A percentile compares a stretch with the other conserved stretches of the same genome.
phyloP scores from a whole-genome alignment of 306 rosid species.

The Purshia tridentata region DNA sequence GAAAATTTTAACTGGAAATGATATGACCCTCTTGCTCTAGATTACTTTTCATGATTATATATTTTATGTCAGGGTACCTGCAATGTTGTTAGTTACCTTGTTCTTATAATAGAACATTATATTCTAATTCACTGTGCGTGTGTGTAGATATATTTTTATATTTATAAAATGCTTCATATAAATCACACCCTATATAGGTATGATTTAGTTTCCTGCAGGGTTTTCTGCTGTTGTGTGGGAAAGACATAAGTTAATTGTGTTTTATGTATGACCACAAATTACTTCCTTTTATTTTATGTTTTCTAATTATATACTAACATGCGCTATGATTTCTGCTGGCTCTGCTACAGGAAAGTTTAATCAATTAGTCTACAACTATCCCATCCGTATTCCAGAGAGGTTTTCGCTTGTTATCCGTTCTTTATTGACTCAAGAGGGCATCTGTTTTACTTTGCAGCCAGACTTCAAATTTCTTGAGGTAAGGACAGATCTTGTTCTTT shows the following conservation, averaged over 20 bases:
- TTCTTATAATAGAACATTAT: background rate
- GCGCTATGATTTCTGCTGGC: conserved; percentile 19
- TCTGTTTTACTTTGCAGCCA: conserved; percentile 86
- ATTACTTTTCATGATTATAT: background rate
- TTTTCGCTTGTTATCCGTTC: conserved; percentile 97
- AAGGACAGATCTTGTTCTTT: conserved; percentile 23
- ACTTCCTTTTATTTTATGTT: background rate
- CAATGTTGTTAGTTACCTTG: background rate
- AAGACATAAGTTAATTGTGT: conserved; percentile 17
- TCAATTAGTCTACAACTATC: conserved; percentile 95
- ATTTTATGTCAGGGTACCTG: background rate
- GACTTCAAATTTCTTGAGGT: conserved; percentile 99
- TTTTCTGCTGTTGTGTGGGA: conserved; percentile 6
- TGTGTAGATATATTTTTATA: background rate
- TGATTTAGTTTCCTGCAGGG: conserved; percentile 10
- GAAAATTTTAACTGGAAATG: background rate
- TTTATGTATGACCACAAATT: conserved; percentile 12
- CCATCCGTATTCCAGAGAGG: conserved; percentile 97
- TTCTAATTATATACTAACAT: conserved; percentile 8
- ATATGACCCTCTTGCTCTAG: background rate
- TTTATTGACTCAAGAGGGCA: conserved; percentile 97
- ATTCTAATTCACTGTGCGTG: background rate
- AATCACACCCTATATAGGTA: background rate
- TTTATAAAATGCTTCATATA: too few species aligned
- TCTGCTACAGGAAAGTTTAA: conserved; percentile 82